Percentiles rank a stretch among this genome's conserved stretches.
Evolutionary conservation across 1,284 basidiomycete genomes (phyloP).

Genomic region (Wolfiporia cocos): DNA sequence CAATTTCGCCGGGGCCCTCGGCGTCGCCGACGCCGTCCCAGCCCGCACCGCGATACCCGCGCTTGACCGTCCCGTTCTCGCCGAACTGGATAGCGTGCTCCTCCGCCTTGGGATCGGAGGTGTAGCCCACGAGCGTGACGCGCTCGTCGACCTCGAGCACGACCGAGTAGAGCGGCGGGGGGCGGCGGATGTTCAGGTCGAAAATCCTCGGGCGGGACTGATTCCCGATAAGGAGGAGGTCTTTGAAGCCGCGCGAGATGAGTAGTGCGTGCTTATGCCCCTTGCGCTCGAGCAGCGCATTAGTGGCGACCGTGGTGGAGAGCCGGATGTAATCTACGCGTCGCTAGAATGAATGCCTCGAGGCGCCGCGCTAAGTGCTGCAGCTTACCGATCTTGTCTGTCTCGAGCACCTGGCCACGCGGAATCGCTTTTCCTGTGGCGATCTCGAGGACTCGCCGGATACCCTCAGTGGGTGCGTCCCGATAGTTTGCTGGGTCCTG

Average conservation of each 20-base stretch:
- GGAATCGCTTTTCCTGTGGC: slow-evolving; percentile 65
- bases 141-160: slow-evolving; percentile 93
- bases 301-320: slow-evolving; percentile 95
- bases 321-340: slow-evolving; percentile 93
- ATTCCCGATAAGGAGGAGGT: slow-evolving; percentile 88
- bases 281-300: slow-evolving; percentile 91
- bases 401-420: slow-evolving; percentile 63
- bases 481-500: slow-evolving; percentile 83
- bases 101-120: slow-evolving; percentile 79
- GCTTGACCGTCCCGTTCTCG: slow-evolving; percentile 56
- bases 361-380: no score
- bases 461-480: slow-evolving; percentile 94
- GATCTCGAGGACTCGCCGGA: slow-evolving; percentile 83
- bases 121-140: slow-evolving; percentile 91
- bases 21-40: slow-evolving; percentile 62
- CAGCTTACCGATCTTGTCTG: slow-evolving; percentile 73
- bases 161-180: slow-evolving; percentile 72
- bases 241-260: slow-evolving; percentile 90
- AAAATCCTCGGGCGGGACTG: slow-evolving; percentile 90
- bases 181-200: slow-evolving; percentile 80
- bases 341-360: background rate
- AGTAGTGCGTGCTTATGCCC: slow-evolving; percentile 89
- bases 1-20: slow-evolving; percentile 75
- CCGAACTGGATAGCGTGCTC: slow-evolving; percentile 74
- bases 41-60: slow-evolving; percentile 70